A percentile compares a stretch with the other conserved stretches of the same genome.
Conservation (phyloP, 306 rosid genomes). For the Lathyrus aphaca region DNA sequence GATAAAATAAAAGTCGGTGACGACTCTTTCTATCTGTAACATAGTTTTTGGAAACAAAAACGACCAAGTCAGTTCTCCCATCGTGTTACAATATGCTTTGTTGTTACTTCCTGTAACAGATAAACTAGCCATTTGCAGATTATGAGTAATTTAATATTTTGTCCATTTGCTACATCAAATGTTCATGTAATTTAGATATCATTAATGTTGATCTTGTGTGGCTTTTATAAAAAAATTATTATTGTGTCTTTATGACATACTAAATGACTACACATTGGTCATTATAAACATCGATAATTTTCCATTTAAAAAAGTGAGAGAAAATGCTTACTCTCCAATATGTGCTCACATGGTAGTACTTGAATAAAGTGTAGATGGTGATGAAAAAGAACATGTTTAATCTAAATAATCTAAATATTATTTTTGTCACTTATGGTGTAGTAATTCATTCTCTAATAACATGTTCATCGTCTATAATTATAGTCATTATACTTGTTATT, state of each 20-base stretch:
- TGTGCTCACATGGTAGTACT: conserved; percentile 9
- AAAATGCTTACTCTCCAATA: conserved; percentile 21
- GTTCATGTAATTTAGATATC: not conserved
- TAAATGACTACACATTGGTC: not conserved
- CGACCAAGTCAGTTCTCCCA: no score
- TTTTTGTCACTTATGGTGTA: no score
- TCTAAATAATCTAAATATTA: no score
- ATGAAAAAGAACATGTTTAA: no score
- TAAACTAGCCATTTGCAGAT: not conserved
- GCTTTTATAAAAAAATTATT: no score
- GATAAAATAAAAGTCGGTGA: no score
- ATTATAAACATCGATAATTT: conserved; percentile 11
- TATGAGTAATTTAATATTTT: not conserved
- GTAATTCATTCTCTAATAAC: no score
- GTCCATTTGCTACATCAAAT: not conserved
- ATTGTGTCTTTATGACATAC: conserved; percentile 2
- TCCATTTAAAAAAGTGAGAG: not conserved
- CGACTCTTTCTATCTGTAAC: no score
- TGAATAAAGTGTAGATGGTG: conserved; percentile 43
- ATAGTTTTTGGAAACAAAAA: no score
- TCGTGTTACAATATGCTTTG: no score
- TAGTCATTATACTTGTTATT: no score
- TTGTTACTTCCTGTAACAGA: not conserved
- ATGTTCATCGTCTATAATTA: no score
- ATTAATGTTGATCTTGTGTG: not conserved